Evolutionary conservation across 495 filamentous ascomycete species (phyloP), one percentile per base, ranked within the genome.

Genomic region (Lasiosphaeria miniovina): DNA sequence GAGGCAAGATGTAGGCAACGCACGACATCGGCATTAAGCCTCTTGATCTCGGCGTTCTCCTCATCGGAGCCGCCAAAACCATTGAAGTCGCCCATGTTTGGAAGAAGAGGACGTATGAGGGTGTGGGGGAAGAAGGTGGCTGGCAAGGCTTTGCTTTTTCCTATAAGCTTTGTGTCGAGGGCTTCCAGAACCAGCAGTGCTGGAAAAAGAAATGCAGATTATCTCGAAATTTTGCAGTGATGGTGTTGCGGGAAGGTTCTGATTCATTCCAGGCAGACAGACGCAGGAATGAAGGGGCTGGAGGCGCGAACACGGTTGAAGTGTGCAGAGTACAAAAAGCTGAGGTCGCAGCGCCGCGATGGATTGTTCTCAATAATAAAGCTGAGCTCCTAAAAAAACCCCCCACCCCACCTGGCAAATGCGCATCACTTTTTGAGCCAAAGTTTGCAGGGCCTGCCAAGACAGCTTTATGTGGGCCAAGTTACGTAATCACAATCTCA

Each of bases 31-130:
- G 75, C 74, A 45, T 88, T 86, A 15, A 94, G 82, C 73, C 89
- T 89, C 75, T 82, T 87, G 60, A 96, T 82, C 79, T 96, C 91
- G 50, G 82, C 84, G 68, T 91, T 91, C 72, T 94, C 90, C 74
- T 96, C 90, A 33, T 94, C 90, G 5, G 87, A 86, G 59, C 88
- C 86, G 55, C 87, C 88, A 69, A 85, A 93, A 67, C 89, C 67
- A 31, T 64, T 71, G 62, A 75, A 77, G 60, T 81, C 78, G 48
- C 71, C 71, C 77, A 81, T 80, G 51, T 55, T 60, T 52, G 24
- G 24, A 24, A 24, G 24, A 24, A 24, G 52, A 52, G 31, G 32
- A 24, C 53, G 10, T 24, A 31, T 52, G 56, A 52, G 36, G 38
- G 51, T 54, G 50, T 10, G 4, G 6, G 17, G 24, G n/a, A 32